phyloP scores from a whole-genome alignment of 805 yeast genomes.

The Schizosaccharomyces japonicus region DNA sequence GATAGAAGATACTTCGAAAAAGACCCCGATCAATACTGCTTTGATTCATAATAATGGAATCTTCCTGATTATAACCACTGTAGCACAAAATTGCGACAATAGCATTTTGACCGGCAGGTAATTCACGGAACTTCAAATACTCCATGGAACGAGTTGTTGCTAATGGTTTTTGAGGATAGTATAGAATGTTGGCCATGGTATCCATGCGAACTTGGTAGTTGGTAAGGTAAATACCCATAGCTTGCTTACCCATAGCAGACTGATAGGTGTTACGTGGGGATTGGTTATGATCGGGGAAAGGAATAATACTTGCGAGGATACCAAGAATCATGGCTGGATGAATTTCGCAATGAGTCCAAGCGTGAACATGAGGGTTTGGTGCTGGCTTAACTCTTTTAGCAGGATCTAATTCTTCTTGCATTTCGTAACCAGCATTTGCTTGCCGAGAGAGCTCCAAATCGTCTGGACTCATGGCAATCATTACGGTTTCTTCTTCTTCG shows the following conservation, averaged over 20 bases:
- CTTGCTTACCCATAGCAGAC: conserved; percentile 99
- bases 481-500: conserved; percentile 92
- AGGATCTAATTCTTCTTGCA: conserved; percentile 32
- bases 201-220: conserved; percentile 95
- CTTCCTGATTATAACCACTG: conserved; percentile 97
- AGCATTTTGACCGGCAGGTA: conserved; percentile 98
- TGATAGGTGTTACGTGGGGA: conserved; percentile 98
- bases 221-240: conserved; percentile 95
- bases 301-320: conserved; percentile 95
- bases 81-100: conserved; percentile 95
- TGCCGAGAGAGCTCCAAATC: conserved; percentile 48
- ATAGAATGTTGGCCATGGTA: conserved; percentile 93
- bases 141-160: conserved; percentile 98
- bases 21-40: conserved; percentile 89
- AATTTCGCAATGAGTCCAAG: conserved; percentile 95
- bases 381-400: conserved; percentile 69
- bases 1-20: conserved; percentile 82
- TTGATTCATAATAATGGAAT: conserved; percentile 98
- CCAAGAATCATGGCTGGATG: conserved; percentile 98
- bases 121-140: conserved; percentile 82
- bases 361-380: conserved; percentile 36
- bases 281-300: conserved; percentile 98
- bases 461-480: conserved; percentile 98
- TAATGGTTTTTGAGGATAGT: conserved; percentile 92
- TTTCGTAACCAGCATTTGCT: conserved; percentile 18